phyloP scores from a whole-genome alignment of 306 rosid species.

The Acacia melanoxylon region DNA sequence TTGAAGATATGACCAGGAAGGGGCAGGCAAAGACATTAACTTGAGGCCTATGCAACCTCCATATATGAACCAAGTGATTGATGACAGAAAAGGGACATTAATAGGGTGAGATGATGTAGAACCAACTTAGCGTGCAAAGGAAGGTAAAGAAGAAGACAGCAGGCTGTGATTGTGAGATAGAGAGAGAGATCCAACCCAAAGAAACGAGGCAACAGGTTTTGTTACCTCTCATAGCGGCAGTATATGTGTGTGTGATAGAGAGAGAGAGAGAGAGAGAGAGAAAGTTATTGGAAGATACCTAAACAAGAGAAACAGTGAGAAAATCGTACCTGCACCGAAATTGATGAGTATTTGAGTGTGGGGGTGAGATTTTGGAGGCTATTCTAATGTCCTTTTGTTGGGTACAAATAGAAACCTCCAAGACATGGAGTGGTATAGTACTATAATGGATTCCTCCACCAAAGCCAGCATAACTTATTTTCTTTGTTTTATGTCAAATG shows the following conservation, averaged over 20 bases:
- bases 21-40: conserved; percentile 11
- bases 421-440: not conserved
- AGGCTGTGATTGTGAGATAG: no score
- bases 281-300: not conserved
- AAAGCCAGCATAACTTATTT: not conserved
- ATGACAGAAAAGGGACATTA: not conserved
- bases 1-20: conserved; percentile 7
- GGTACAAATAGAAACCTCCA: not conserved
- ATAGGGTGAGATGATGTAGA: not conserved
- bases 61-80: not conserved
- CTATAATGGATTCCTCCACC: not conserved
- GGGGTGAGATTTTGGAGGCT: not conserved
- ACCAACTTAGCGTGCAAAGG: conserved; percentile 38
- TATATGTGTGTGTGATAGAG: not conserved
- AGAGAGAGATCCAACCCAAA: conserved; percentile 21
- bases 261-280: not conserved
- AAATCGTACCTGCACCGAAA: not conserved
- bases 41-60: conserved; percentile 27
- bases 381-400: not conserved
- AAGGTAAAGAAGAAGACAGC: conserved; percentile 14
- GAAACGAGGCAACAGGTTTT: not conserved
- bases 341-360: not conserved
- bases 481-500: not conserved
- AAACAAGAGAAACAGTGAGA: conserved; percentile 18
- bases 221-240: conserved; percentile 16